These are phyloP conservation scores for Penicillium soppii DNA, from an alignment of 495 filamentous ascomycete genomes.

Conservation along the genomic window DNA sequence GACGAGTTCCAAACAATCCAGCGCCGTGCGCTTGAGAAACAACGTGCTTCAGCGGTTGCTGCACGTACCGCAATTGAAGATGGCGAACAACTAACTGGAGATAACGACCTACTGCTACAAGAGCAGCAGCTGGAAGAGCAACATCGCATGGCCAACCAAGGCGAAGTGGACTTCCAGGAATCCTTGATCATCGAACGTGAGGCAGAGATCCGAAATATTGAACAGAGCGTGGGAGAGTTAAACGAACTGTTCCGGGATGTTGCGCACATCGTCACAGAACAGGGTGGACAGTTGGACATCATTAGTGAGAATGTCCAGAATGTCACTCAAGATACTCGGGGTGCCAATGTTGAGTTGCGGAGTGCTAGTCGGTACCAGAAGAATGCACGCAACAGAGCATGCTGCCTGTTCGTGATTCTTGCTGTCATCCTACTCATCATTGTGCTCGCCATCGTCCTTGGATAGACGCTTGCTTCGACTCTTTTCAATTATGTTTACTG, in stretches of 20 bases:
- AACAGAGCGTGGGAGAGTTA: constrained; percentile 90
- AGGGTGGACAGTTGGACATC: constrained; percentile 85
- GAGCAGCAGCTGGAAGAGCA: constrained; percentile 76
- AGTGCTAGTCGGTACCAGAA: constrained; percentile 88
- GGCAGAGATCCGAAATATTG: constrained; percentile 93
- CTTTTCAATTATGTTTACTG: constrained; percentile 1
- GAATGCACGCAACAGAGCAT: constrained; percentile 86
- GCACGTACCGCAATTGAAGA: constrained; percentile 72
- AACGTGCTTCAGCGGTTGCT: constrained; percentile 80
- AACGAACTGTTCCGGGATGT: constrained; percentile 97
- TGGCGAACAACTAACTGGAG: constrained; percentile 34
- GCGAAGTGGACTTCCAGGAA: constrained; percentile 98
- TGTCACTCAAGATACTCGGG: constrained; percentile 73
- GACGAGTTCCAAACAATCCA: constrained; percentile 90
- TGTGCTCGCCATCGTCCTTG: constrained; percentile 76
- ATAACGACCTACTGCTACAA: constrained; percentile 46
- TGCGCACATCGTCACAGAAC: constrained; percentile 91
- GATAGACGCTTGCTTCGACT: constrained; percentile 30
- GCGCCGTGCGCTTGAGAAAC: constrained; percentile 84
- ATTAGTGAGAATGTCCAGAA: constrained; percentile 85
- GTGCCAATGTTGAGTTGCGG: constrained; percentile 80
- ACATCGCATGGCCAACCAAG: constrained; percentile 80
- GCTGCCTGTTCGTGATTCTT: constrained; percentile 88
- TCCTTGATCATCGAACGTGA: constrained; percentile 93
- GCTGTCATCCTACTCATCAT: constrained; percentile 86